Base-by-base conservation (phyloP, 345 rosid genomes). In the Salix udensis region DNA sequence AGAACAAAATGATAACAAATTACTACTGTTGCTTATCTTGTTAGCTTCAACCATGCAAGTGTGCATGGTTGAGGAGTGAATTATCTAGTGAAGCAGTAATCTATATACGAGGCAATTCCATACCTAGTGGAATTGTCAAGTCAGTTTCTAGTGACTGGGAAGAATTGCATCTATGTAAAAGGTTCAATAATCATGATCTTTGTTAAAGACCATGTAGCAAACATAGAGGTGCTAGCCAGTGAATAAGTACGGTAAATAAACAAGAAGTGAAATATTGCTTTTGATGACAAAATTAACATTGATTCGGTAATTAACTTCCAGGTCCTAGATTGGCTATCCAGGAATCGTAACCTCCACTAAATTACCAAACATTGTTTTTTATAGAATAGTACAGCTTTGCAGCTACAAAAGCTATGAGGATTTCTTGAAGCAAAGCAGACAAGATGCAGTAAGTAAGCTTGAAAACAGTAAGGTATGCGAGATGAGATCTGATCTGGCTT, bases 401-500 rank as follows among this genome's bases (percentile, higher is more conserved):
- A 50, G 18, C 19, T 0, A 50, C 55, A 50, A 18, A 50, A 50
- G n/a, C 55, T 50, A 46, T 14, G 34, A 40, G 28, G 21, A 68
- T 5, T 21, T 76, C 72, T 23, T 68, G 42, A 36, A 68, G 37
- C 58, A 60, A 76, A 9, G 11, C 6, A 65, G 71, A 74, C 50
- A 48, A 26, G 39, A 36, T 23, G 39, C 5, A 19, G 3, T 42
- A 44, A 28, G 69, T 2, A 61, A 7, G 50, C 40, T 10, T 50
- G 26, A 31, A 9, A 61, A 28, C 31, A 61, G 9, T 58, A 19
- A 23, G 4, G 44, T 4, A 42, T 37, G 31, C 21, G 36, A 75
- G 64, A 5, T 31, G 42, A 24, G 21, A 12, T 37, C 37, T 68
- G 55, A 66, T 64, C 78, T 74, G 37, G 26, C 77, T 71, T 83